Evolutionary conservation across 129 eudicot genomes (phyloP), one percentile per base, ranked within the genome.

Genomic region (Flaveria brownii): DNA sequence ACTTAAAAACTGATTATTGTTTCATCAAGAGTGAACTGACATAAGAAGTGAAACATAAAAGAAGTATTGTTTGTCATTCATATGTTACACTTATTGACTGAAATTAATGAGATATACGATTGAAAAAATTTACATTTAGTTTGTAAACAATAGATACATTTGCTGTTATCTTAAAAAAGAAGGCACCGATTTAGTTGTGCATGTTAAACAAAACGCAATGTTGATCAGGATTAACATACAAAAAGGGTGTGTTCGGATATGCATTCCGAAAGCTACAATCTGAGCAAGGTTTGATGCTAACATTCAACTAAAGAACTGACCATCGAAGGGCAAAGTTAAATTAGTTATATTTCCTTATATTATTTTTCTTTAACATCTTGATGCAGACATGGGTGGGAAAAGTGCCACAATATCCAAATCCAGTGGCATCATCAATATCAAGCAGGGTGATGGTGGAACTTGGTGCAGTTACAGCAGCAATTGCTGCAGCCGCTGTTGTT

Each of bases 391-490:
- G 77, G 71, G 86, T 90, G 52, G 91, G 85, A 72, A 88, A 84
- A 70, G 52, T 78, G 68, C 89, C 96, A 33, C 96, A 90, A 25
- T 87, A 88, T 78, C 96, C 96, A 72, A 82, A 85, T 84, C 88
- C 97, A 49, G 86, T 85, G 13, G 97, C 98, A 33, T 88, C 97
- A 52, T 85, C 88, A 17, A 85, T 93, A 80, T 90, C 98, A 45
- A 85, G 97, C 88, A 88, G 97, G 79, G 72, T 88, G 70, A 77
- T 88, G 88, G 87, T 90, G 43, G 98, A 90, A 81, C 88, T 93
- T 59, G 97, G 96, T 62, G 83, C 88, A 65, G 65, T 90, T 41
- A 82, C 97, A 60, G 88, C 92, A 66, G 91, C 82, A 52, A 80
- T 88, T 84, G 87, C 91, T 50, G 84, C 95, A 55, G 93, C 96